A percentile compares a stretch with the other conserved stretches of the same genome.
Conservation (phyloP, 257 asterid genomes). For the Paraleonurus japonicus region DNA sequence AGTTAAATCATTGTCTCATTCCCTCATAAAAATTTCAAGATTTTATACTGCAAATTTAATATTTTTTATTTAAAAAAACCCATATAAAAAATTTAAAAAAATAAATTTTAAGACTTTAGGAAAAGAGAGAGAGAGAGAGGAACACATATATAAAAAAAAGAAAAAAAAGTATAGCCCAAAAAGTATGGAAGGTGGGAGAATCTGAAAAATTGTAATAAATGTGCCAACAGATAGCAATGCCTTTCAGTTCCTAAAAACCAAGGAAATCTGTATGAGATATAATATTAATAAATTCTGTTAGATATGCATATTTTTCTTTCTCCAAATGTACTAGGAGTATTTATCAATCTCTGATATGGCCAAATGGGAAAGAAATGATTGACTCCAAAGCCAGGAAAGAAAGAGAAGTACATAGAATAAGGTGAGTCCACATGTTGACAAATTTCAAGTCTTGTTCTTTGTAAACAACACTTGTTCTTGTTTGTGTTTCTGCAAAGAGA, state of each 20-base stretch:
- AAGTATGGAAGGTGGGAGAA: constrained; percentile 47
- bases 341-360: constrained; percentile 34
- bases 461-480: constrained; percentile 36
- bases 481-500: constrained; percentile 35
- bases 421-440: constrained; percentile 52
- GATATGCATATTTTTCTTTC: neutral
- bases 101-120: neutral
- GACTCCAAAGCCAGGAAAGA: constrained; percentile 34
- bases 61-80: neutral
- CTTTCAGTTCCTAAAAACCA: constrained; percentile 49
- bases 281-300: constrained; percentile 24
- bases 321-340: constrained; percentile 35
- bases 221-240: constrained; percentile 34
- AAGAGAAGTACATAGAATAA: constrained; percentile 33
- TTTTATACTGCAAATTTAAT: neutral
- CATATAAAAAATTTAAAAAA: neutral
- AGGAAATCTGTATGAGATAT: constrained; percentile 38
- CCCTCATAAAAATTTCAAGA: neutral
- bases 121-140: neutral
- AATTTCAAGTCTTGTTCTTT: constrained; percentile 54
- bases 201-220: constrained; percentile 51
- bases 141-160: neutral
- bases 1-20: constrained; percentile 30
- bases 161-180: constrained; percentile 27
- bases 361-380: constrained; percentile 47